Evolutionary conservation across 306 rosid species (phyloP), one percentile per base, ranked within the genome.

Genomic region (Argentina anserina): DNA sequence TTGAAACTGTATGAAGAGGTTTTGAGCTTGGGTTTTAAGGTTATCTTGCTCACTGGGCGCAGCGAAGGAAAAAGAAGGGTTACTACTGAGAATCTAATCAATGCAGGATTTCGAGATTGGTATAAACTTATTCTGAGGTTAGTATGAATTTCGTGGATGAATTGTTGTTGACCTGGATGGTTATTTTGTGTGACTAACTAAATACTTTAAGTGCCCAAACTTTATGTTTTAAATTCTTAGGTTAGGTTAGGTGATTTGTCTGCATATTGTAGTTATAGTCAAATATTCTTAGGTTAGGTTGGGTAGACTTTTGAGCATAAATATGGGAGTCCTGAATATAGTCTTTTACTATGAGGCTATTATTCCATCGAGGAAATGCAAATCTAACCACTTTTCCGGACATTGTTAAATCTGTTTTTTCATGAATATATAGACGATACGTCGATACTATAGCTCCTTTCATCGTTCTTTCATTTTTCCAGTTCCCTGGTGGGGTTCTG

Each of bases 21-120:
- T 67, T 42, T 88, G 83, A 80, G 76, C 21, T 20, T 85, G 84
- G 98, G 98, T 20, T 86, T 84, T 76, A 91, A 89, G 88, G 82
- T 94, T 52, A 76, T 94, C 83, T 85, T 94, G 77, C 80, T 94
- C 77, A 94, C 97, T n/a, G 98, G 98, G 29, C 81, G 97, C 67
- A 75, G 78, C 7, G 99, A 94, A 75, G 73, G 72, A 31, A 96
- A 85, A 34, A 79, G 96, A 79, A 60, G 58, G 76, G 70, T 66
- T 70, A 94, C 97, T 6, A 71, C 81, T 33, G 87, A 88, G 73
- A 94, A 94, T 86, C 81, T 94, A 82, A 86, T 69, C 76, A 77
- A 80, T 64, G 91, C 86, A 14, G 99, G 99, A 12, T 84, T 88
- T 73, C 76, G 63, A 59, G 88, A 81, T 52, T 94, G 99, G 96